Base-by-base conservation (phyloP, 2,329 filamentous ascomycete genomes). In the Colletotrichum lindemuthianum region DNA sequence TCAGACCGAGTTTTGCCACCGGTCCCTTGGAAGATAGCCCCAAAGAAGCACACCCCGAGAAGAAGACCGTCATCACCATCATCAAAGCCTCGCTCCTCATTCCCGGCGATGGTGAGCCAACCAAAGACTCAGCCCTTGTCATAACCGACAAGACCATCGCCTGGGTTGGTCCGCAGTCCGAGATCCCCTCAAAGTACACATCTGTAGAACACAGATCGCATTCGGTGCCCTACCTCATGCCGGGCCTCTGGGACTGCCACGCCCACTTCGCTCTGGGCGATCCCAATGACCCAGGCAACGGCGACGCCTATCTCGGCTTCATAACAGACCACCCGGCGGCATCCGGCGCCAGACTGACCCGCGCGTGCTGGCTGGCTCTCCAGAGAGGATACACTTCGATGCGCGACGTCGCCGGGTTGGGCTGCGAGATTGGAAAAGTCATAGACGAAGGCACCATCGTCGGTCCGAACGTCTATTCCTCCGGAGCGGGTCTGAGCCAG, bases 181-280 rank as follows among this genome's bases (percentile, higher is more conserved):
- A 69, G 12, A 44, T 79, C 5, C 74, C 74, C 0, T 49, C 65
- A 2, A 69, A 71, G 8, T 78, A 77, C 69, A 71, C 69, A 6
- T 60, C 70, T 6, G 68, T 64, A 2, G 64, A 72, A 3, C 72
- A 75, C 61, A 75, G 69, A 68, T 40, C 59, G 50, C 69, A 71
- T 1, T 68, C 74, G n/a, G 78, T 84, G 9, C 76, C 78, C 0
- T 77, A 81, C 8, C 70, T 83, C 8, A 80, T 86, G 73, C 83
- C 83, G 0, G 84, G 84, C 3, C 76, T 86, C 13, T 86, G 83
- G 82, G 84, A 86, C 63, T 81, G 77, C 66, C 83, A 86, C 70
- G 76, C 78, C 1, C 84, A 86, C 69, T 82, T 81, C 66, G 67
- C 76, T 4, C 82, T 79, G 12, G 65, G 70, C 1, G 69, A 69